phyloP scores from a whole-genome alignment of 1,284 basidiomycete species.

The Tilletia walkeri region DNA sequence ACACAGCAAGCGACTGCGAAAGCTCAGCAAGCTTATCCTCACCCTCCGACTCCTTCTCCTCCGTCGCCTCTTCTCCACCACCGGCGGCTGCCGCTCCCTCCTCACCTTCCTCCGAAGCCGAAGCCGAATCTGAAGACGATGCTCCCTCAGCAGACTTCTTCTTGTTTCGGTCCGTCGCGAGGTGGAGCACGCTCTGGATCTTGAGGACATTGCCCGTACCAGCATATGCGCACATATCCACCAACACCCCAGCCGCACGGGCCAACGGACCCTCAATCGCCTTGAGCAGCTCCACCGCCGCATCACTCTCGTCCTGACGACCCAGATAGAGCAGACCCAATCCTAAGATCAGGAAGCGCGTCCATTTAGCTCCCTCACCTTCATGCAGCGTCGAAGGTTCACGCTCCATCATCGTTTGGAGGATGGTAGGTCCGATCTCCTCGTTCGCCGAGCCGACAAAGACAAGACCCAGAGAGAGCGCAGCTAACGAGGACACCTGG shows the following conservation, averaged over 20 bases:
- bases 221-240: slow-evolving; percentile 91
- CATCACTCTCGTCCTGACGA: slow-evolving; percentile 69
- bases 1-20: slow-evolving; percentile 88
- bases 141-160: slow-evolving; percentile 57
- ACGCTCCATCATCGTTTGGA: slow-evolving; percentile 81
- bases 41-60: slow-evolving; percentile 57
- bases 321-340: slow-evolving; percentile 85
- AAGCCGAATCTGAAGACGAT: slow-evolving; percentile 33
- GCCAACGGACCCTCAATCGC: slow-evolving; percentile 90
- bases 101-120: slow-evolving; percentile 42
- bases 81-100: slow-evolving; percentile 58
- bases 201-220: slow-evolving; percentile 95
- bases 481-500: slow-evolving; percentile 82
- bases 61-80: slow-evolving; percentile 43
- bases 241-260: slow-evolving; percentile 84
- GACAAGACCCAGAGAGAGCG: slow-evolving; percentile 87
- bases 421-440: slow-evolving; percentile 82
- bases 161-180: slow-evolving; percentile 58
- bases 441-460: slow-evolving; percentile 94
- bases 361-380: slow-evolving; percentile 68
- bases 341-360: slow-evolving; percentile 83
- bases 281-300: slow-evolving; percentile 90
- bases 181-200: slow-evolving; percentile 86
- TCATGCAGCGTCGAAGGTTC: slow-evolving; percentile 48
- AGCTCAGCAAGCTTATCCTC: slow-evolving; percentile 70